These are phyloP conservation scores for Lipomyces yarrowii DNA, from an alignment of 1,139 yeast genomes.

Conservation along the genomic window DNA sequence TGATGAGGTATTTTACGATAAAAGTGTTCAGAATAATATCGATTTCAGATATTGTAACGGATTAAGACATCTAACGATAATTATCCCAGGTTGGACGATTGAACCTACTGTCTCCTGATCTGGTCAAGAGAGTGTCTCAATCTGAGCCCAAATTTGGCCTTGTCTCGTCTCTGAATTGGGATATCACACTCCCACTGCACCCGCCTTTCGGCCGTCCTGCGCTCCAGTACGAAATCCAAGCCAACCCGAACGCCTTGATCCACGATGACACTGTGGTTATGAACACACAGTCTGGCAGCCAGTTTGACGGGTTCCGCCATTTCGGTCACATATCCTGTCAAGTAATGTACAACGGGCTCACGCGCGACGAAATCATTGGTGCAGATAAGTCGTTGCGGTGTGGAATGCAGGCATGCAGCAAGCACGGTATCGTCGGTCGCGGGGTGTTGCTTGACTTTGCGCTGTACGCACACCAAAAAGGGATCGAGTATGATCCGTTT, in stretches of 20 bases:
- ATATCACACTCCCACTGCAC: constrained; percentile 26
- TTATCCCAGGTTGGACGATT: constrained; percentile 28
- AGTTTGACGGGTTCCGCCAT: constrained; percentile 45
- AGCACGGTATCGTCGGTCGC: constrained; percentile 42
- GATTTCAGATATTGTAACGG: neutral
- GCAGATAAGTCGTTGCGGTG: constrained; percentile 34
- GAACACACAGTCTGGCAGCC: constrained; percentile 43
- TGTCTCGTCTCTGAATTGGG: constrained; percentile 31
- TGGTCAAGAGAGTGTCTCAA: constrained; percentile 41
- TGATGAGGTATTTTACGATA: constrained; percentile 27
- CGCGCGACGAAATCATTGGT: constrained; percentile 36
- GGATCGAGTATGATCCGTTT: constrained; percentile 39
- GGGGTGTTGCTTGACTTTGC: constrained; percentile 43
- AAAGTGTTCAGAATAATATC: neutral
- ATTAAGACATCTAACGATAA: neutral
- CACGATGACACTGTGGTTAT: constrained; percentile 40
- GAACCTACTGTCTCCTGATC: constrained; percentile 36
- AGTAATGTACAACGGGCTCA: constrained; percentile 38
- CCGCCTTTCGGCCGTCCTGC: constrained; percentile 32
- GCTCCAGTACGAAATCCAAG: constrained; percentile 24
- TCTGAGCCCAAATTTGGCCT: constrained; percentile 20
- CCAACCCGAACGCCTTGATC: constrained; percentile 21
- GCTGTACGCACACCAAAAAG: constrained; percentile 38
- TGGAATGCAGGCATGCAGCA: constrained; percentile 41
- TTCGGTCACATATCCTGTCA: constrained; percentile 28